Base-by-base conservation (phyloP, 768 basidiomycete genomes). In the Tulasnella sp. region DNA sequence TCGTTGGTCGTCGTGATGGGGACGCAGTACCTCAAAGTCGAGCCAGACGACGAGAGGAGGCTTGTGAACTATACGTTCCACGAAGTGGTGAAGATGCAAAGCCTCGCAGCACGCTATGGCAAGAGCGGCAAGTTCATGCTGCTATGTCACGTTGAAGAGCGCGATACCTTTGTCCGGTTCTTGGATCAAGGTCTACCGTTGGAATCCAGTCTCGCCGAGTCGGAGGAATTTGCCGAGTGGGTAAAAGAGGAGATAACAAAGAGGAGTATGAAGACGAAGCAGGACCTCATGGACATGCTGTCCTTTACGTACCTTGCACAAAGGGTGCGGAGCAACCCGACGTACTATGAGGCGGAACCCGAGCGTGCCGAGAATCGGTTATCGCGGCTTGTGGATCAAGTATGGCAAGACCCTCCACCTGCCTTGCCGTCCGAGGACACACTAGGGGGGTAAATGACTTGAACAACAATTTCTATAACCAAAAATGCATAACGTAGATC, bases 11-110 rank as follows among this genome's bases (percentile, higher is more conserved):
- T 98, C 35, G 83, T 90, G 42, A 84, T 98, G 84, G 86, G 90
- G 15, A 89, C 93, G 3, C 96, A 99, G 67, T 94, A 88, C 67
- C 29, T 36, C 49, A 31, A 23, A 31, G 34, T 29, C 29, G 45
- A 58, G 58, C 29, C 53, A 58, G 73, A 71, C 53, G 74, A 71
- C 12, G 65, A 72, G 7, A 79, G 85, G 21, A 82, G 84, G 63
- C 66, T 94, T 49, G 75, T 76, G 41, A 90, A 92, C 66, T 98
- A 98, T 68, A 72, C 73, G 0, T 71, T 94, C 35, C 74, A 79
- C 17, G 92, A 98, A 63, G 69, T 99, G 34, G 81, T 86, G 49
- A 82, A 80, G 57, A 98, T 99, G 93, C 93, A 98, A 69, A 80
- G 87, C 54, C 78, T 81, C 31, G 92, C 92, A 3, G 77, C 90